These are phyloP conservation scores for Cichorium intybus DNA, from an alignment of 140 eudicot species.

Conservation along the genomic window DNA sequence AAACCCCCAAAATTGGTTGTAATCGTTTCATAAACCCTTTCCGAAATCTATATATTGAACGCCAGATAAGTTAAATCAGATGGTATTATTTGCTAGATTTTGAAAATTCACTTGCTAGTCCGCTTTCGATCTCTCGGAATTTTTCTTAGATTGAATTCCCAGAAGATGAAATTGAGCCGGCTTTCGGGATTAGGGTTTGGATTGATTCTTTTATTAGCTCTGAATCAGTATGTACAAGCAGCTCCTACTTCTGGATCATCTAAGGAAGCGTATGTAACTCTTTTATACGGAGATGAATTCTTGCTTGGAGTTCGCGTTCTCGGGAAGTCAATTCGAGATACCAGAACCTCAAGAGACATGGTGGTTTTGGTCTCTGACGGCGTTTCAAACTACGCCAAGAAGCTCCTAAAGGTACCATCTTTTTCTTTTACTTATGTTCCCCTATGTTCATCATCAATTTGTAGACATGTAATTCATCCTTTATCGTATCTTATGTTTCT, in stretches of 20 bases:
- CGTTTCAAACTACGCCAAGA: constrained; percentile 74
- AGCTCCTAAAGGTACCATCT: constrained; percentile 56
- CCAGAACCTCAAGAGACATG: constrained; percentile 71
- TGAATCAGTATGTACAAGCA: constrained; percentile 19
- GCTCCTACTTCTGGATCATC: constrained; percentile 32
- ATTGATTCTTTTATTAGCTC: constrained; percentile 10
- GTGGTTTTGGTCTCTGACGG: constrained; percentile 97
- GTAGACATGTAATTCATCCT: not conserved
- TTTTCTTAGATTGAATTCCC: not conserved
- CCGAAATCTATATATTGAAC: not conserved
- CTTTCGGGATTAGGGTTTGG: constrained; percentile 22
- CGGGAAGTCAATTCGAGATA: constrained; percentile 86
- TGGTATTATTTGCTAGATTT: not conserved
- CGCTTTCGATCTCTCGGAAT: constrained; percentile 7
- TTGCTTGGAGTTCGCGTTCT: constrained; percentile 88
- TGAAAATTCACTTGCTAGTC: not conserved
- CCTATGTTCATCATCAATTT: not conserved
- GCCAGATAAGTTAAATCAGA: not conserved
- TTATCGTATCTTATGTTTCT: not conserved
- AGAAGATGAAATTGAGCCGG: constrained; percentile 25
- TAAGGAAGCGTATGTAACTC: constrained; percentile 83
- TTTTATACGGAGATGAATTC: constrained; percentile 92
- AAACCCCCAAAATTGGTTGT: constrained; percentile 8
- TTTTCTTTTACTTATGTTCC: not conserved
- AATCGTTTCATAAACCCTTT: constrained; percentile 9